Conservation (phyloP, 805 yeast genomes). For the Lipomyces starkeyi region DNA sequence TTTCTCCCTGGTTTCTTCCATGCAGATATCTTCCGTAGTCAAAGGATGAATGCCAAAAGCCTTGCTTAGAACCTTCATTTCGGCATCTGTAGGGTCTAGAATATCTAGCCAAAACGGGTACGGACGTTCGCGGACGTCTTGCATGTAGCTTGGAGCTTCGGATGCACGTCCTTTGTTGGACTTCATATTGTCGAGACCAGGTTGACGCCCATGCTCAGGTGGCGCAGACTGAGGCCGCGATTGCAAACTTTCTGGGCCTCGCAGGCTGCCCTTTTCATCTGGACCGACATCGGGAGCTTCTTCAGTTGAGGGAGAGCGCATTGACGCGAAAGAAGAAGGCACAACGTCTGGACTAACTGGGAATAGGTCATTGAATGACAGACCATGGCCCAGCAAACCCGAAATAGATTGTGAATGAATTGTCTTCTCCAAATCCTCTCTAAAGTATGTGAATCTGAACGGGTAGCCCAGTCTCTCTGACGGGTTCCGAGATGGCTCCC, state of each 20-base stretch:
- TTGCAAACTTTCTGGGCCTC: neutral
- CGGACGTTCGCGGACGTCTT: conserved; percentile 19
- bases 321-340: conserved; percentile 6
- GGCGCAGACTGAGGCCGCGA: conserved; percentile 11
- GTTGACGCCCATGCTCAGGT: conserved; percentile 1
- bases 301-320: conserved; percentile 14
- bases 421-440: conserved; percentile 87
- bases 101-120: conserved; percentile 77
- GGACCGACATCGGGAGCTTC: conserved; percentile 10
- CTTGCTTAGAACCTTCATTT: conserved; percentile 87
- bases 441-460: conserved; percentile 81
- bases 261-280: conserved; percentile 15
- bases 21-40: conserved; percentile 91
- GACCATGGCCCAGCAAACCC: conserved; percentile 63
- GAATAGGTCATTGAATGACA: conserved; percentile 70
- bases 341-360: conserved; percentile 41
- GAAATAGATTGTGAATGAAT: conserved; percentile 87
- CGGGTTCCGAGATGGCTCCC: conserved; percentile 55
- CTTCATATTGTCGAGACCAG: neutral
- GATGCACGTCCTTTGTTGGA: conserved; percentile 50
- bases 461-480: conserved; percentile 26
- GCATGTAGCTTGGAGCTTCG: conserved; percentile 7
- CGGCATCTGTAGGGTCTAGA: conserved; percentile 92
- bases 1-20: conserved; percentile 94
- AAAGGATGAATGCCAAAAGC: conserved; percentile 95